A percentile compares a stretch with the other conserved stretches of the same genome.
Conservation (phyloP, 441 rosid species). For the Gossypium lobatum region DNA sequence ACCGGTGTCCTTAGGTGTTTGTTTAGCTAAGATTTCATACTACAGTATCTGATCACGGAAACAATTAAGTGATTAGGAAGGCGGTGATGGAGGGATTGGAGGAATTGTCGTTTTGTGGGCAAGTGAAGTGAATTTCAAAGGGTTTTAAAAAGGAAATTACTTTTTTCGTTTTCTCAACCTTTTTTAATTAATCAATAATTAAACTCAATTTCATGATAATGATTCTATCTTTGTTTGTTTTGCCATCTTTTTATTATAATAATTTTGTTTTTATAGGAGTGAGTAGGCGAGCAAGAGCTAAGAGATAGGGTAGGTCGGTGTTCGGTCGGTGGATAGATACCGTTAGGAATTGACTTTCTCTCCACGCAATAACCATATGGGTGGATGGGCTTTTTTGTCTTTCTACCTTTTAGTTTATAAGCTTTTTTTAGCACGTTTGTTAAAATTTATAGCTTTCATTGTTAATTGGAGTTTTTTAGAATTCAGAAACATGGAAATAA, state of each 20-base stretch:
- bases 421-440: too few species aligned
- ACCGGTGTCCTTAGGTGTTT: not conserved
- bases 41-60: not conserved
- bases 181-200: not conserved
- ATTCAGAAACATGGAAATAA: too few species aligned
- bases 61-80: not conserved
- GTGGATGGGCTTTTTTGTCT: conserved; percentile 22
- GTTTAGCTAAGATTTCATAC: not conserved
- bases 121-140: not conserved
- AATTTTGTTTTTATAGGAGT: not conserved
- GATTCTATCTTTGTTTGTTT: not conserved
- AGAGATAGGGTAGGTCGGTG: conserved; percentile 38
- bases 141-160: not conserved
- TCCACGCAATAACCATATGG: conserved; percentile 31
- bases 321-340: conserved; percentile 64
- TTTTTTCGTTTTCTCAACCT: not conserved
- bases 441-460: too few species aligned
- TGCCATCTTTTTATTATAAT: not conserved
- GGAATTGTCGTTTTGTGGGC: not conserved
- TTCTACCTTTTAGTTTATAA: not conserved
- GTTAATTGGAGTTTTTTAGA: too few species aligned
- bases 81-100: not conserved
- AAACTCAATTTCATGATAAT: not conserved
- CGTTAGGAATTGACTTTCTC: conserved; percentile 61
- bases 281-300: conserved; percentile 5